Evolutionary conservation across 805 yeast species (phyloP), one percentile per base, ranked within the genome.

Genomic region (Torulaspora quercuum): DNA sequence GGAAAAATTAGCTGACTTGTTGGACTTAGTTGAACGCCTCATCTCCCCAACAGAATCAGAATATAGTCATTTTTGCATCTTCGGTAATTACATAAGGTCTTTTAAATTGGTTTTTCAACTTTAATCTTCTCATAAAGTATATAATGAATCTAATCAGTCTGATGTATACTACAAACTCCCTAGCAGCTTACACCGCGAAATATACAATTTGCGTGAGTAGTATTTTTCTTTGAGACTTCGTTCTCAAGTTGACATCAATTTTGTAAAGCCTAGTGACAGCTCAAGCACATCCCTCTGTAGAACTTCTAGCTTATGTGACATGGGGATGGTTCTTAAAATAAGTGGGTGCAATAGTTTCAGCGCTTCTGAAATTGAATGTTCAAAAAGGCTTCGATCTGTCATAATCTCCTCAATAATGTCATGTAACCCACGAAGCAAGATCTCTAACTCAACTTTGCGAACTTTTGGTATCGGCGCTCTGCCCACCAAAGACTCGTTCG

Each of bases 391-490:
- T 8, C 25, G 19, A 8, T 38, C 31, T 5, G 10, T n/a, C 3
- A 41, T 22, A 8, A 44, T 16, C 9, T 24, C 17, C 10, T 37
- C 35, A 22, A 65, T 45, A 5, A 67, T 52, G 5, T 47, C 45
- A 19, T 47, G 48, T 4, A 78, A 47, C 0, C 83, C 82, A 3
- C 56, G 41, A 15, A 80, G 47, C 5, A 78, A 49, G 0, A 64
- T 49, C 8, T 46, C 44, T n/a, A 88, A 51, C 55, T 89, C 97
- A 5, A 64, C 59, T 36, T 74, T 74, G 46, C 85, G 86, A 6
- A 83, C 57, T 25, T 72, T 68, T 0, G 90, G 75, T 10, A 83
- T 64, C 1, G 97, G 97, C 35, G 73, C 73, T 19, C 58, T 65
- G 22, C 78, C 75, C 5, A 80, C 53, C 8, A 88, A 60, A 20